These are phyloP conservation scores for Aulographum hederae DNA, from an alignment of 2,329 filamentous ascomycete species.

Conservation along the genomic window DNA sequence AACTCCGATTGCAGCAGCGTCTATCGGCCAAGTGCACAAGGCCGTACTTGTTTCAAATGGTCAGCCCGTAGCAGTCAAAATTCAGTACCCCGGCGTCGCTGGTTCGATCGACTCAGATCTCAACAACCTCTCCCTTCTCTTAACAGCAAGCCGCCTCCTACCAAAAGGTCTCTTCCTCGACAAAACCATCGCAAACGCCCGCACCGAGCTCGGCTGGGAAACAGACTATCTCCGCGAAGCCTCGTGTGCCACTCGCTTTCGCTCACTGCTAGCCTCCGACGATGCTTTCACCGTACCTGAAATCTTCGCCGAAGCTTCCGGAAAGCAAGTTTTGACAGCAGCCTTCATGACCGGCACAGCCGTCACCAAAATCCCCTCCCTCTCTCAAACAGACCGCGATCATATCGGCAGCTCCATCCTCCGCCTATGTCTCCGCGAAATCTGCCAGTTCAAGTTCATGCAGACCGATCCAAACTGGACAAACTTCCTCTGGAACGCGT, in stretches of 20 bases:
- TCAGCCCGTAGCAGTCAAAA: conserved; percentile 74
- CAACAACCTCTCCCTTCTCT: conserved; percentile 76
- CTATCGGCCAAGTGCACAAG: conserved; percentile 89
- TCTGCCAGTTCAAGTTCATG: conserved; percentile 93
- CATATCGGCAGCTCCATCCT: conserved; percentile 94
- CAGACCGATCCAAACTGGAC: conserved; percentile 99
- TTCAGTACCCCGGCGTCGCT: conserved; percentile 92
- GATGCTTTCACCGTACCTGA: conserved; percentile 64
- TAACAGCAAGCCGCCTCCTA: conserved; percentile 76
- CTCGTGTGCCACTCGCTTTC: conserved; percentile 59
- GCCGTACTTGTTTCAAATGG: conserved; percentile 61
- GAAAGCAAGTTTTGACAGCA: conserved; percentile 79
- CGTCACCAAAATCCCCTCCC: conserved; percentile 60
- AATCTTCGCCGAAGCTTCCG: conserved; percentile 62
- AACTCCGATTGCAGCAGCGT: conserved; percentile 81
- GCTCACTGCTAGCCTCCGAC: conserved; percentile 57
- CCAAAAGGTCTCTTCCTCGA: conserved; percentile 87
- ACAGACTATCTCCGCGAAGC: conserved; percentile 90
- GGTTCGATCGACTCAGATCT: conserved; percentile 93
- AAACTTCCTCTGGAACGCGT: conserved; percentile 81
- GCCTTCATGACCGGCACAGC: conserved; percentile 74
- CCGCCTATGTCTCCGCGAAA: conserved; percentile 79
- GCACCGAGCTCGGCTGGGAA: conserved; percentile 86
- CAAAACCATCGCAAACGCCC: conserved; percentile 92
- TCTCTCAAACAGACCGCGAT: conserved; percentile 72